Conservation (phyloP, 305 asterid species). For the Nicotiana rustica region DNA sequence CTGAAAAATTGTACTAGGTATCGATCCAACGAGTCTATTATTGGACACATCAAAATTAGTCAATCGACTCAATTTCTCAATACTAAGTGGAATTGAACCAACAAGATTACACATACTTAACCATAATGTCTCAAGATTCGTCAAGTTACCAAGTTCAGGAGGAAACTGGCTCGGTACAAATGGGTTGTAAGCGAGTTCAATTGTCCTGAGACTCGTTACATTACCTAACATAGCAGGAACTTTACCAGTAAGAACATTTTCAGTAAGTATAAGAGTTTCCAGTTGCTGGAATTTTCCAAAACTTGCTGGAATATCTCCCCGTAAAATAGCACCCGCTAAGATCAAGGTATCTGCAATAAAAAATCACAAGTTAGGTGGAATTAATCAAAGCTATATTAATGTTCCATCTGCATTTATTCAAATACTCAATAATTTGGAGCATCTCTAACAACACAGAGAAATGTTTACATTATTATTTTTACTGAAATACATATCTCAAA, state of each 20-base stretch:
- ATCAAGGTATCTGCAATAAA: constrained; percentile 58
- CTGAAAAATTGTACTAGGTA: constrained; percentile 55
- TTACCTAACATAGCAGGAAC: constrained; percentile 70
- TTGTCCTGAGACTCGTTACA: constrained; percentile 60
- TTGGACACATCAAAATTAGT: constrained; percentile 61
- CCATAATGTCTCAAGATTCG: constrained; percentile 64
- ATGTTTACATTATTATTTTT: background rate
- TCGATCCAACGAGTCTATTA: constrained; percentile 60
- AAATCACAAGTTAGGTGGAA: background rate
- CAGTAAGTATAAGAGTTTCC: constrained; percentile 56
- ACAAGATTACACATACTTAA: constrained; percentile 53
- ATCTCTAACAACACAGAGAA: background rate
- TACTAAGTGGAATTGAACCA: constrained; percentile 66
- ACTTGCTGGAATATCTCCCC: constrained; percentile 74
- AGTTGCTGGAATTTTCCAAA: constrained; percentile 67
- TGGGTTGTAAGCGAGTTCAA: constrained; percentile 67
- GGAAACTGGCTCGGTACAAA: constrained; percentile 57
- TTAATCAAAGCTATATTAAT: background rate
- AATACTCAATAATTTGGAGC: background rate
- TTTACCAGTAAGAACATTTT: constrained; percentile 60
- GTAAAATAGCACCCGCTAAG: constrained; percentile 61
- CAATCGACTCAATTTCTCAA: constrained; percentile 56
- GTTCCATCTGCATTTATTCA: background rate
- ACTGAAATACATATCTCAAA: background rate
- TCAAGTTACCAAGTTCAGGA: constrained; percentile 72